A percentile compares a stretch with the other conserved stretches of the same genome.
phyloP scores from a whole-genome alignment of 768 basidiomycete genomes.

The Imleria badia region DNA sequence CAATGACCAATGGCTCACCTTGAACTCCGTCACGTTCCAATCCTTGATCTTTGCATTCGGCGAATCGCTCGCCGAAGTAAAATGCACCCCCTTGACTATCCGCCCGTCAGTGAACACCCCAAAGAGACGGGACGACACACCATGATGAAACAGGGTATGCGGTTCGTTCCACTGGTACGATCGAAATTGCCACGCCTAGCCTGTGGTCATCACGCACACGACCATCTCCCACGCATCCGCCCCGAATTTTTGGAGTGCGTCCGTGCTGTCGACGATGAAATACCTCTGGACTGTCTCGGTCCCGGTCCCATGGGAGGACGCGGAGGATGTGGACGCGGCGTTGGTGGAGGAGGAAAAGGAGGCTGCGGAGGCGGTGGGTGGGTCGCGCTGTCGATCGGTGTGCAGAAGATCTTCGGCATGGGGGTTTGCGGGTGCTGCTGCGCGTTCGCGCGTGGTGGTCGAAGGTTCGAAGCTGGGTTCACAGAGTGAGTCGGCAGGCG shows the following conservation, averaged over 20 bases:
- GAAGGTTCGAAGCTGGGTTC: constrained; percentile 69
- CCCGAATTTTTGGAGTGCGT: constrained; percentile 89
- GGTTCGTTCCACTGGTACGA: constrained; percentile 99
- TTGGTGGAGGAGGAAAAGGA: constrained; percentile 10
- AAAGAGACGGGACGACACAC: constrained; percentile 37
- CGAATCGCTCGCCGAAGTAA: too few relatives aligned
- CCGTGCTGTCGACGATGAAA: constrained; percentile 87
- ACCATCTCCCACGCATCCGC: constrained; percentile 95
- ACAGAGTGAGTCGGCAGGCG: neutral
- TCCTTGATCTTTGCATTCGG: too few relatives aligned
- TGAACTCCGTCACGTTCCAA: too few relatives aligned
- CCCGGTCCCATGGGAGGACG: constrained; percentile 25
- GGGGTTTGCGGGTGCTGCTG: constrained; percentile 65
- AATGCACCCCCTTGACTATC: constrained; percentile 90
- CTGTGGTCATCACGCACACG: constrained; percentile 96
- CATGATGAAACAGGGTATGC: constrained; percentile 87
- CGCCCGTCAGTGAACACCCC: neutral
- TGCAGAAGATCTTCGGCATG: constrained; percentile 80
- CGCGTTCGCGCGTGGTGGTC: constrained; percentile 67
- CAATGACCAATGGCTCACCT: too few relatives aligned
- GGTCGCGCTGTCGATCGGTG: constrained; percentile 79
- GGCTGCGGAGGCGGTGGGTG: constrained; percentile 21
- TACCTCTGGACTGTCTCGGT: constrained; percentile 53
- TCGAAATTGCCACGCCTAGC: constrained; percentile 96
- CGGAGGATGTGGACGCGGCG: neutral